Evolutionary conservation across 371 early-diverging fungal genomes (phyloP).

Genomic region (Thermomucor indicae-seudaticae): DNA sequence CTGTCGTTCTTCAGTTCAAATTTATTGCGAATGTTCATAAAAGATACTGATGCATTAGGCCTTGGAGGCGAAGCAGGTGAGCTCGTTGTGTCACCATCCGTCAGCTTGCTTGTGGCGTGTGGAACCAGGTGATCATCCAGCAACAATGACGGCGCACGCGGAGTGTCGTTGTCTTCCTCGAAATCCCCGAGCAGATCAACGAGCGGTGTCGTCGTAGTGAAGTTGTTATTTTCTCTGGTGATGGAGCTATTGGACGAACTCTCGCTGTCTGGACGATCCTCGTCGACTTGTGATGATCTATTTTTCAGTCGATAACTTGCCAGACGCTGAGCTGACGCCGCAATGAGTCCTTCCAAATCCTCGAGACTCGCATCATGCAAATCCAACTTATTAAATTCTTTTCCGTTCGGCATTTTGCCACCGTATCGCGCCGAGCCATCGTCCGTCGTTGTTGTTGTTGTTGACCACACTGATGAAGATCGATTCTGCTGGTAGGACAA

Average conservation of each 20-base stretch:
- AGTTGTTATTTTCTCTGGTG: neutral
- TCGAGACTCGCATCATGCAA: constrained; percentile 38
- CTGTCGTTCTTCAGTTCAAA: constrained; percentile 1
- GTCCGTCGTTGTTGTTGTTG: neutral
- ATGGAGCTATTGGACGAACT: neutral
- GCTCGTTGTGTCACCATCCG: no score
- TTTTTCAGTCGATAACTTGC: constrained; percentile 31
- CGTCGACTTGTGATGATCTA: neutral
- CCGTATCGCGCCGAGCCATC: no score
- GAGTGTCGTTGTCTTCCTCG: constrained; percentile 1
- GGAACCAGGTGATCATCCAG: neutral
- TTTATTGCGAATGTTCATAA: constrained; percentile 8
- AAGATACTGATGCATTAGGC: constrained; percentile 1
- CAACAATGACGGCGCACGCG: neutral
- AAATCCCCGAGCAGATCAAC: constrained; percentile 1
- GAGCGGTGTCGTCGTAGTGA: neutral
- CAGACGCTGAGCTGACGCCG: constrained; percentile 40
- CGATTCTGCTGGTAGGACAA: neutral
- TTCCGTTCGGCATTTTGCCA: no score
- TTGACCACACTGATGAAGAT: neutral
- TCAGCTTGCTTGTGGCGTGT: no score
- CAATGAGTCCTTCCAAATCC: constrained; percentile 42
- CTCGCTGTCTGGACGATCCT: neutral
- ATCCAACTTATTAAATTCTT: constrained; percentile 13
- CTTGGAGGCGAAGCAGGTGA: no score